Evolutionary conservation across 2,329 filamentous ascomycete species (phyloP).

Genomic region (Helotiales sp.): DNA sequence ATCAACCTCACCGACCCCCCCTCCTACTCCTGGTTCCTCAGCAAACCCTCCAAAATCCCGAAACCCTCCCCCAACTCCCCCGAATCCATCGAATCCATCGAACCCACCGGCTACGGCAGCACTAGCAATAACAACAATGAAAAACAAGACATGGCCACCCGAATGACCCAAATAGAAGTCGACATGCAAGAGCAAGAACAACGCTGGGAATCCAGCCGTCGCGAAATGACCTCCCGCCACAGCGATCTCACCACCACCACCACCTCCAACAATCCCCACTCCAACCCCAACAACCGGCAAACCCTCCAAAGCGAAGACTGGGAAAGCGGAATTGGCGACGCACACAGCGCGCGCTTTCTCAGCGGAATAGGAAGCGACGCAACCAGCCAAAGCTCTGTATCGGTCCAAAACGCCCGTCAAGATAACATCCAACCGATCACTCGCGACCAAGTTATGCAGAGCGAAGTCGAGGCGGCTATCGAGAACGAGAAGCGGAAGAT

Average conservation of each 20-base stretch:
- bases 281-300: neutral
- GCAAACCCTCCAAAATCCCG: slow-evolving; percentile 5
- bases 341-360: neutral
- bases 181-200: neutral
- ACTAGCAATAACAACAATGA: neutral
- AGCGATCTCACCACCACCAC: neutral
- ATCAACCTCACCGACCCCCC: neutral
- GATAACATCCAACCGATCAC: neutral
- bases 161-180: neutral
- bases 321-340: slow-evolving; percentile 1
- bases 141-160: neutral
- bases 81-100: neutral
- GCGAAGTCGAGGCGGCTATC: neutral
- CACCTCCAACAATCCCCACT: neutral
- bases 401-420: neutral
- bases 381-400: neutral
- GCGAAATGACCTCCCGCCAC: neutral
- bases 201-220: slow-evolving; percentile 1
- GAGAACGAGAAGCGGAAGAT: neutral
- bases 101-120: slow-evolving; percentile 4
- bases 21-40: slow-evolving; percentile 4
- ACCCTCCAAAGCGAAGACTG: neutral
- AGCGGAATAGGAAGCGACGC: neutral
- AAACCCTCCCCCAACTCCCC: neutral
- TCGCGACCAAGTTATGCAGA: neutral